Percentiles rank a stretch among this genome's conserved stretches.
These are phyloP conservation scores for Spizellomyces punctatus DNA, from an alignment of 192 early-diverging fungal species.

Conservation along the genomic window DNA sequence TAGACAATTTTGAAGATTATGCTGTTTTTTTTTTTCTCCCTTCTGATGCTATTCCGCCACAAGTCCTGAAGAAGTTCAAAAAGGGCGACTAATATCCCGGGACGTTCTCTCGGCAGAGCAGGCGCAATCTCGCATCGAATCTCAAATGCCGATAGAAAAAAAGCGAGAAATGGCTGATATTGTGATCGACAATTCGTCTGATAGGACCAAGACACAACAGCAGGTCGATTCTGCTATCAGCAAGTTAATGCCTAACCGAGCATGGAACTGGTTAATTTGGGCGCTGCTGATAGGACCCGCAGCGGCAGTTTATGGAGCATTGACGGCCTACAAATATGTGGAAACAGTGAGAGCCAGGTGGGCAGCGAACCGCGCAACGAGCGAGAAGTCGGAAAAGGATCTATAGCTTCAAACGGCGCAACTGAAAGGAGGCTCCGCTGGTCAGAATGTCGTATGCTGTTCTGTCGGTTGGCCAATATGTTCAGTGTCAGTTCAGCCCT, in stretches of 20 bases:
- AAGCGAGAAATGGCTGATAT: conserved; percentile 77
- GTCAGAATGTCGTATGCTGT: too few relatives aligned
- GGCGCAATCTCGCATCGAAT: conserved; percentile 70
- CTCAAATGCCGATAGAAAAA: conserved; percentile 82
- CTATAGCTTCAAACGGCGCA: too few relatives aligned
- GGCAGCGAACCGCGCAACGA: too few relatives aligned
- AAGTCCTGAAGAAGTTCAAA: conserved; percentile 75
- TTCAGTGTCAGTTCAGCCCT: too few relatives aligned
- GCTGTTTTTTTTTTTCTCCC: not conserved
- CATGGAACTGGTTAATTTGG: conserved; percentile 19
- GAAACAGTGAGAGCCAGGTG: too few relatives aligned
- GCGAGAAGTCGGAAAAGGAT: too few relatives aligned
- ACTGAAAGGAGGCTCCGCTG: too few relatives aligned
- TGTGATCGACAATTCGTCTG: conserved; percentile 85
- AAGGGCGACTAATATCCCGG: conserved; percentile 71
- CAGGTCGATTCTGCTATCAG: conserved; percentile 44
- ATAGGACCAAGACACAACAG: conserved; percentile 53
- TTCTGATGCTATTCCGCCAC: not conserved
- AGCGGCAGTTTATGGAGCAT: conserved; percentile 18
- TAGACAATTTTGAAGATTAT: not conserved
- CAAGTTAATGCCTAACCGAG: conserved; percentile 26
- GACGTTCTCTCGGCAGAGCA: conserved; percentile 67
- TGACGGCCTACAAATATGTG: too few relatives aligned
- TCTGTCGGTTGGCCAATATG: too few relatives aligned
- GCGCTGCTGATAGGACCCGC: conserved; percentile 33